Evolutionary conservation across 2,329 filamentous ascomycete species (phyloP).

Genomic region (Esteya vermicola): DNA sequence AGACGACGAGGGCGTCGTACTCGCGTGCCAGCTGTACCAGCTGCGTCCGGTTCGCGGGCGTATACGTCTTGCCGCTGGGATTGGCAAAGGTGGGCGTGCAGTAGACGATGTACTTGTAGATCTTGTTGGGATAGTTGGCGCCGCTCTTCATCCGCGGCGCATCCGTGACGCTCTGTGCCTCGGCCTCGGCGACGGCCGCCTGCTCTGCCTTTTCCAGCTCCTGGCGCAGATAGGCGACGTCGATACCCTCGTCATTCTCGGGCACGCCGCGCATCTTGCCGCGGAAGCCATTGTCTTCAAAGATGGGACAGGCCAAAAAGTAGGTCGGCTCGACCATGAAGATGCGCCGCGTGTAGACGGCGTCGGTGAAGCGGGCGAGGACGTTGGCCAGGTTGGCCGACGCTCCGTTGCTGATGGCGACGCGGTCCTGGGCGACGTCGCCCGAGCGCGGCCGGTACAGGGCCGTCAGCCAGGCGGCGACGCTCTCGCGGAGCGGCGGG

Average conservation of each 20-base stretch:
- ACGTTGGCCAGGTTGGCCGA: constrained; percentile 50
- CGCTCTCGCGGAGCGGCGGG: constrained; percentile 31
- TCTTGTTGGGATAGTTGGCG: constrained; percentile 34
- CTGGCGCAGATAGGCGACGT: constrained; percentile 35
- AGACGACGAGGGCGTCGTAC: constrained; percentile 45
- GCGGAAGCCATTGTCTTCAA: constrained; percentile 49
- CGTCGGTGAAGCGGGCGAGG: constrained; percentile 51
- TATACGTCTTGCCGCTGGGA: constrained; percentile 52
- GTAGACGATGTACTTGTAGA: constrained; percentile 56
- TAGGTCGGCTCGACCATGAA: constrained; percentile 56
- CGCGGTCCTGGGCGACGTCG: constrained; percentile 24
- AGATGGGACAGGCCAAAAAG: constrained; percentile 49
- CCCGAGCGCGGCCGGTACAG: constrained; percentile 32
- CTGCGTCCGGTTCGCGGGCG: constrained; percentile 35
- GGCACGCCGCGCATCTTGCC: constrained; percentile 43
- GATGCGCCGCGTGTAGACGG: constrained; percentile 44
- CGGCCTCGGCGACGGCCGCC: background rate
- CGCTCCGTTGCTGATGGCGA: constrained; percentile 52
- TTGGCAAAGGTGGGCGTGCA: constrained; percentile 57
- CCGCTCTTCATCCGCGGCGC: constrained; percentile 2
- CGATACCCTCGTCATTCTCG: constrained; percentile 48
- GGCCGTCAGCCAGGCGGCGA: constrained; percentile 44
- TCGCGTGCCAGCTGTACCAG: constrained; percentile 47
- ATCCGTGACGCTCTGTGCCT: background rate
- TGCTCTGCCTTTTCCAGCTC: constrained; percentile 1